These are phyloP conservation scores for Omphalea diandra DNA, from an alignment of 441 rosid species.

Conservation along the genomic window DNA sequence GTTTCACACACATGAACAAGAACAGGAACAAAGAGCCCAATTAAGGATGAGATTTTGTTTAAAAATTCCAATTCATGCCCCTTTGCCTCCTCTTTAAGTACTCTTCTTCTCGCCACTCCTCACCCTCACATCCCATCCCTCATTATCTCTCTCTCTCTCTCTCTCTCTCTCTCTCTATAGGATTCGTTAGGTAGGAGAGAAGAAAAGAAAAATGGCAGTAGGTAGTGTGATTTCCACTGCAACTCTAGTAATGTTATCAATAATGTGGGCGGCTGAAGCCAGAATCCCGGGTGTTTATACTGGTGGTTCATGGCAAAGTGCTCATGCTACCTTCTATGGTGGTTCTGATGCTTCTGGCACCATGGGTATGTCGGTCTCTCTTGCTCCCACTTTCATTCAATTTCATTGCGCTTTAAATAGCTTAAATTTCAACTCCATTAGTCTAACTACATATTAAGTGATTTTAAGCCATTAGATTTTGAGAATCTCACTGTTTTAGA, in stretches of 20 bases:
- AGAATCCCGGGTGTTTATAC: conserved; percentile 59
- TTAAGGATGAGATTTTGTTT: conserved; percentile 14
- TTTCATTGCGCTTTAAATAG: no score
- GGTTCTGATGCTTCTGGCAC: conserved; percentile 78
- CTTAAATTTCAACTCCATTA: no score
- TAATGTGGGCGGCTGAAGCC: conserved; percentile 24
- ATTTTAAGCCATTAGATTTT: no score
- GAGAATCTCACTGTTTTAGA: no score
- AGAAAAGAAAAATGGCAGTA: conserved; percentile 31
- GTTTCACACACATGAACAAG: conserved; percentile 18
- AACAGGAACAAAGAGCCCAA: background rate
- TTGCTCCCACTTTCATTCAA: background rate
- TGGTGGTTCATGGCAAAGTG: conserved; percentile 51
- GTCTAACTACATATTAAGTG: no score
- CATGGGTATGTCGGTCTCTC: conserved; percentile 44
- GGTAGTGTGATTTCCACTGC: background rate
- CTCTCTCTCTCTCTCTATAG: no score
- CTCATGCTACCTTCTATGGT: conserved; percentile 77
- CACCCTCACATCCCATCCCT: conserved; percentile 1
- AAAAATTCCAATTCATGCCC: conserved; percentile 32
- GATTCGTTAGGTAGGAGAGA: background rate
- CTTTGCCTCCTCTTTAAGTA: conserved; percentile 42
- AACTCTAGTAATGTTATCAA: conserved; percentile 7
- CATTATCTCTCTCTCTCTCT: background rate
- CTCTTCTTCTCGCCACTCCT: conserved; percentile 11